Evolutionary conservation across 495 filamentous ascomycete genomes (phyloP).

Genomic region (Delitschia confertaspora): DNA sequence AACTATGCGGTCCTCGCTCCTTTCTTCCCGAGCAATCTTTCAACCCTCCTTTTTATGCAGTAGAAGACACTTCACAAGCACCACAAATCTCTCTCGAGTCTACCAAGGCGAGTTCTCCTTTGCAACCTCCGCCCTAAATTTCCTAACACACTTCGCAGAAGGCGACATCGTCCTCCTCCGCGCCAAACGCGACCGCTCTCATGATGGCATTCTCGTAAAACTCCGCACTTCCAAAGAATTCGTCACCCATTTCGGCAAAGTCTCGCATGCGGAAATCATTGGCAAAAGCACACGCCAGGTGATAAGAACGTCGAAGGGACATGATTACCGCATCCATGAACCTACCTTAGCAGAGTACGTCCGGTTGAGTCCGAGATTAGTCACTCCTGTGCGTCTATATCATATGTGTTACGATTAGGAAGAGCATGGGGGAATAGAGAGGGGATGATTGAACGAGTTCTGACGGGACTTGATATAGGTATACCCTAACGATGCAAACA

Average conservation of each 20-base stretch:
- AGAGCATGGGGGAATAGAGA: not conserved
- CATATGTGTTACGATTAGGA: not conserved
- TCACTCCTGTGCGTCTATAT: slow-evolving; percentile 55
- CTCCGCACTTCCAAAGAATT: slow-evolving; percentile 36
- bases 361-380: slow-evolving; percentile 50
- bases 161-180: slow-evolving; percentile 52
- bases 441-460: not conserved
- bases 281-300: slow-evolving; percentile 49
- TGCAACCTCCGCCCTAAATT: too few relatives aligned
- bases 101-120: too few relatives aligned
- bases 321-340: slow-evolving; percentile 46
- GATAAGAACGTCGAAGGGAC: slow-evolving; percentile 43
- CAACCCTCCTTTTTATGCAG: too few relatives aligned
- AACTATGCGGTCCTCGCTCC: too few relatives aligned
- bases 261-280: slow-evolving; percentile 56
- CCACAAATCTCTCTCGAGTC: too few relatives aligned
- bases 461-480: slow-evolving; percentile 43
- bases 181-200: slow-evolving; percentile 33
- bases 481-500: slow-evolving; percentile 60
- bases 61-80: too few relatives aligned
- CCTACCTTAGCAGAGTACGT: slow-evolving; percentile 68
- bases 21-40: too few relatives aligned
- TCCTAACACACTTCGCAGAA: too few relatives aligned
- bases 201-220: slow-evolving; percentile 41
- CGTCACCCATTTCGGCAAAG: slow-evolving; percentile 41